Evolutionary conservation across 345 rosid genomes (phyloP).

Genomic region (Iberis pinnata): DNA sequence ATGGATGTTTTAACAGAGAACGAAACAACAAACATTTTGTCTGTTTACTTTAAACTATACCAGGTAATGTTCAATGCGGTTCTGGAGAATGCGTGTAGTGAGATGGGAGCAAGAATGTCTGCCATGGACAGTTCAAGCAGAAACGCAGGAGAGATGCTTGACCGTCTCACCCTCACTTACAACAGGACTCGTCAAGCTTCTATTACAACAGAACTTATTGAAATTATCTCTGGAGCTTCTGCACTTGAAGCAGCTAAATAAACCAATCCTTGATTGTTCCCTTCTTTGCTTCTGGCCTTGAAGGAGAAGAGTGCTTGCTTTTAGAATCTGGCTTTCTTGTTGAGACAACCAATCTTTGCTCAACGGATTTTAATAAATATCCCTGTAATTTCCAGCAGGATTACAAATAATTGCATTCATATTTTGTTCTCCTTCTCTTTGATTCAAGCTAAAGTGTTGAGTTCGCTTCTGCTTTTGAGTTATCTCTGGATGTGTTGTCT

Average conservation of each 20-base stretch:
- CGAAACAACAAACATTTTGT: neutral
- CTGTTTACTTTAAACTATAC: neutral
- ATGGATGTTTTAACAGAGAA: neutral
- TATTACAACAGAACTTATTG: constrained; percentile 91
- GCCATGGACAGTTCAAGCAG: constrained; percentile 99
- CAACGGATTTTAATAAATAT: constrained; percentile 18
- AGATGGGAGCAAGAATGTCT: constrained; percentile 81
- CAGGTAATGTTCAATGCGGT: constrained; percentile 91
- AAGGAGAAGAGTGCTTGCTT: constrained; percentile 20
- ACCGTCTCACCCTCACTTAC: constrained; percentile 77
- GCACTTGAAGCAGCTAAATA: constrained; percentile 53
- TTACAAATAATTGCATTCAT: constrained; percentile 11
- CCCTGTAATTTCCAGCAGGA: constrained; percentile 20
- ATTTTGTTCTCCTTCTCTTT: neutral
- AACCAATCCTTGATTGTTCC: neutral
- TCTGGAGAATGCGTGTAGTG: constrained; percentile 84
- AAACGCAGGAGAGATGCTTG: constrained; percentile 98
- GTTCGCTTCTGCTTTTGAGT: too few species aligned
- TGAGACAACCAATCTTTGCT: constrained; percentile 15
- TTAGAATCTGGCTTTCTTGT: constrained; percentile 10
- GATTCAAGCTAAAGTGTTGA: too few species aligned
- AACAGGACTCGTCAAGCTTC: constrained; percentile 99
- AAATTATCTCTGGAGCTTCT: constrained; percentile 95
- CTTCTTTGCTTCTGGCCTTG: constrained; percentile 16
- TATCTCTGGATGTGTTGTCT: neutral